A percentile compares a stretch with the other conserved stretches of the same genome.
Evolutionary conservation across 345 rosid species (phyloP).

Genomic region (Cardamine occulta): DNA sequence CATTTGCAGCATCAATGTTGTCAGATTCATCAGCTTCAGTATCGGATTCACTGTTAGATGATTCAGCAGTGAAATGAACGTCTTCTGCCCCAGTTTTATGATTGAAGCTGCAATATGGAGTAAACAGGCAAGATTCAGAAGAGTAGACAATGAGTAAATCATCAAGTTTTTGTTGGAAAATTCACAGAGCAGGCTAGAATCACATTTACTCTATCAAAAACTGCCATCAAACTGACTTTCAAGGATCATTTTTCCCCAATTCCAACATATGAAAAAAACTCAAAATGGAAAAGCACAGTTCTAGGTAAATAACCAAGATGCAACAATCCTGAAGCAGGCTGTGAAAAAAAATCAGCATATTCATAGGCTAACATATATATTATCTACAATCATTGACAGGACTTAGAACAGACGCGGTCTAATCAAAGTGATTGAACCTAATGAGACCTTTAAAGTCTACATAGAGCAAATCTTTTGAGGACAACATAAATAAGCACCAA

Average conservation of each 20-base stretch:
- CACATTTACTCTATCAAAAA: background rate
- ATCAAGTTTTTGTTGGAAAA: background rate
- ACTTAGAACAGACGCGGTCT: background rate
- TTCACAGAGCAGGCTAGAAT: background rate
- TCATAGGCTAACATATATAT: background rate
- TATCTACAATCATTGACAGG: background rate
- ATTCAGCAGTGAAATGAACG: constrained; percentile 67
- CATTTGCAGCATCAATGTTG: constrained; percentile 26
- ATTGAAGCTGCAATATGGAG: constrained; percentile 62
- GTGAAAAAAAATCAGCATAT: background rate
- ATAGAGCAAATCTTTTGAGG: background rate
- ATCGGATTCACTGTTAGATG: constrained; percentile 58
- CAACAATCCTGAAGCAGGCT: constrained; percentile 4
- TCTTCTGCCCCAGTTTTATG: constrained; percentile 94
- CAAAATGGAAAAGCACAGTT: background rate
- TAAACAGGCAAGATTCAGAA: constrained; percentile 13
- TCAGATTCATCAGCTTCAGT: constrained; percentile 42
- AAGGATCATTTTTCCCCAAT: background rate
- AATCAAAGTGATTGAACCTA: background rate
- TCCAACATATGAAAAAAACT: background rate
- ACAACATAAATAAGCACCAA: background rate
- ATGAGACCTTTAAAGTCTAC: background rate
- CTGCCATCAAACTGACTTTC: background rate
- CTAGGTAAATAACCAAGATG: background rate
- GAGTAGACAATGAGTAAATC: constrained; percentile 8